A percentile compares a stretch with the other conserved stretches of the same genome.
Conservation (phyloP, 1,284 basidiomycete genomes). For the Austropuccinia psidii region DNA sequence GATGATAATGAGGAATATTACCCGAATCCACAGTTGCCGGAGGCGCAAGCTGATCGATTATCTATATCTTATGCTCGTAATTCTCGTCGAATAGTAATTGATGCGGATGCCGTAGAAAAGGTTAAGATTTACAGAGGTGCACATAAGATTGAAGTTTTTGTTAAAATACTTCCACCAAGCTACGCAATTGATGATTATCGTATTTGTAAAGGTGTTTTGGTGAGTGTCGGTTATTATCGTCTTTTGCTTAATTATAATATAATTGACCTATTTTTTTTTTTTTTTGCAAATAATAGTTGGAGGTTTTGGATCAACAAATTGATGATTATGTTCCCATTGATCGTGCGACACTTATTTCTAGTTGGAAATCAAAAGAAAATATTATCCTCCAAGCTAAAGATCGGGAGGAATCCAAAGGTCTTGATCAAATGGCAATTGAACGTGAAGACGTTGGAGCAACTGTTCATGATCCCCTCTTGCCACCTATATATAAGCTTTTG, state of each 20-base stretch:
- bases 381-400: not conserved
- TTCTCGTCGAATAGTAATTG: constrained; percentile 72
- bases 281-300: constrained; percentile 54
- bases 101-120: constrained; percentile 73
- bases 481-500: constrained; percentile 42
- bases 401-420: not conserved
- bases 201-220: constrained; percentile 60
- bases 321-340: constrained; percentile 43
- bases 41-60: constrained; percentile 53
- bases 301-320: constrained; percentile 63
- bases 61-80: constrained; percentile 88
- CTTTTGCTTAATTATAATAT: not conserved
- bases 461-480: constrained; percentile 40
- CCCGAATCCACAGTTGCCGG: constrained; percentile 41
- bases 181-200: constrained; percentile 53
- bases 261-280: not conserved
- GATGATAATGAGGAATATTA: constrained; percentile 31
- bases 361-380: constrained; percentile 35
- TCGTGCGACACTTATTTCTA: constrained; percentile 39
- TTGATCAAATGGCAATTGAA: not conserved
- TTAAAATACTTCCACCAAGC: constrained; percentile 54
- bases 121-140: constrained; percentile 72
- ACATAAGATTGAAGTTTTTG: constrained; percentile 71
- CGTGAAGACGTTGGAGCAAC: constrained; percentile 11
- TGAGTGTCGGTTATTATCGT: constrained; percentile 49